phyloP scores from a whole-genome alignment of 176 grass and related monocot species.

The Cenchrus purpureus region DNA sequence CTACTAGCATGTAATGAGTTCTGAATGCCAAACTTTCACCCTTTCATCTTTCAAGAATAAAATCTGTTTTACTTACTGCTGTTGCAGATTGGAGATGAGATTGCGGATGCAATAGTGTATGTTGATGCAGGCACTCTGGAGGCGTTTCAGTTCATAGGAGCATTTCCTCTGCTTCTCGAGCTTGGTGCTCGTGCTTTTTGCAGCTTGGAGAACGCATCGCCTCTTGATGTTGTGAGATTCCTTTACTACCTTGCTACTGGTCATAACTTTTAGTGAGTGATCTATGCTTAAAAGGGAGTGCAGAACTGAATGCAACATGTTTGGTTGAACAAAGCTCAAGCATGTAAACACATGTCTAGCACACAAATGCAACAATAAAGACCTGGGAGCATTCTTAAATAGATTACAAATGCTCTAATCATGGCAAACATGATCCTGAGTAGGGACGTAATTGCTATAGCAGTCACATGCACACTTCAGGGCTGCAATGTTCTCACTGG shows the following conservation, averaged over 20 bases:
- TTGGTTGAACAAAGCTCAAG: background rate
- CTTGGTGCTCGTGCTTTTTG: conserved; percentile 70
- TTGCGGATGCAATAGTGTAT: conserved; percentile 65
- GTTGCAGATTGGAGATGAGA: conserved; percentile 74
- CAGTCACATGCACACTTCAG: background rate
- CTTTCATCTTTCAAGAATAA: background rate
- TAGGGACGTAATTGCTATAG: background rate
- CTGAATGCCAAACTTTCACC: background rate
- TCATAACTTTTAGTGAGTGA: background rate
- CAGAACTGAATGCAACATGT: background rate
- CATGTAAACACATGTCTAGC: background rate
- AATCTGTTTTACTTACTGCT: conserved; percentile 22
- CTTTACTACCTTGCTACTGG: background rate
- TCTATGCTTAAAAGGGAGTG: background rate
- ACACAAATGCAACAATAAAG: background rate
- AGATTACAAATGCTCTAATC: background rate
- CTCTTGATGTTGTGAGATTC: conserved; percentile 76
- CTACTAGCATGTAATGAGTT: background rate
- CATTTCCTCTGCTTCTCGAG: conserved; percentile 76
- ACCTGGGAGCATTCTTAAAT: background rate
- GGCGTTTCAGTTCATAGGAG: conserved; percentile 81
- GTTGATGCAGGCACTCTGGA: conserved; percentile 75
- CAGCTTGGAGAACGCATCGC: conserved; percentile 72
- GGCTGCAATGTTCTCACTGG: background rate
- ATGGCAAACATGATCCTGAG: background rate